A percentile compares a stretch with the other conserved stretches of the same genome.
Evolutionary conservation across 345 rosid species (phyloP).

Genomic region (Bretschneidera sinensis): DNA sequence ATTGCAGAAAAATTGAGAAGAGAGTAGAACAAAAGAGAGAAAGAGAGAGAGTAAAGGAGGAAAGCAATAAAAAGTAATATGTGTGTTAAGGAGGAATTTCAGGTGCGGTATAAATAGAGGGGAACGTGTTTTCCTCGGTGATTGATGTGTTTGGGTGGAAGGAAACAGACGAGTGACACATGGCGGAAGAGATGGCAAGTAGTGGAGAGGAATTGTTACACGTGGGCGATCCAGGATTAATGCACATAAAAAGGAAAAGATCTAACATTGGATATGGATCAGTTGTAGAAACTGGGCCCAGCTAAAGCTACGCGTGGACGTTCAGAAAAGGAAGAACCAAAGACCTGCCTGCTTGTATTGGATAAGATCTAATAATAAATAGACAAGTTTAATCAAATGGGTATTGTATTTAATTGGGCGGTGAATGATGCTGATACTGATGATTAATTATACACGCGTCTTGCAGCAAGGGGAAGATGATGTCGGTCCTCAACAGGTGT

Average conservation of each 20-base stretch:
- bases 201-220: slow-evolving; percentile 12
- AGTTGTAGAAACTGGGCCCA: not conserved
- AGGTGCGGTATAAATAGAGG: slow-evolving; percentile 6
- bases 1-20: slow-evolving; percentile 16
- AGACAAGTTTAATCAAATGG: too few species aligned
- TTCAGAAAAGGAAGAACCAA: too few species aligned
- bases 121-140: not conserved
- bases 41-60: slow-evolving; percentile 10
- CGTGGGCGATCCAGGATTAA: slow-evolving; percentile 17
- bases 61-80: too few species aligned
- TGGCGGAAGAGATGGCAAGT: slow-evolving; percentile 18
- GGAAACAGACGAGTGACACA: slow-evolving; percentile 13
- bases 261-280: slow-evolving; percentile 61
- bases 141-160: slow-evolving; percentile 1
- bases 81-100: not conserved
- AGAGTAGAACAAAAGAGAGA: not conserved
- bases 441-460: too few species aligned
- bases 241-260: too few species aligned
- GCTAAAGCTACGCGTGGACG: not conserved
- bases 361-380: too few species aligned
- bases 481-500: too few species aligned
- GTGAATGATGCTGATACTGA: too few species aligned
- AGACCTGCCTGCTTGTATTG: too few species aligned
- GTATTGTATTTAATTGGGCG: too few species aligned
- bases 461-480: too few species aligned